These are phyloP conservation scores for Auricularia cornea DNA, from an alignment of 768 basidiomycete species.

Conservation along the genomic window DNA sequence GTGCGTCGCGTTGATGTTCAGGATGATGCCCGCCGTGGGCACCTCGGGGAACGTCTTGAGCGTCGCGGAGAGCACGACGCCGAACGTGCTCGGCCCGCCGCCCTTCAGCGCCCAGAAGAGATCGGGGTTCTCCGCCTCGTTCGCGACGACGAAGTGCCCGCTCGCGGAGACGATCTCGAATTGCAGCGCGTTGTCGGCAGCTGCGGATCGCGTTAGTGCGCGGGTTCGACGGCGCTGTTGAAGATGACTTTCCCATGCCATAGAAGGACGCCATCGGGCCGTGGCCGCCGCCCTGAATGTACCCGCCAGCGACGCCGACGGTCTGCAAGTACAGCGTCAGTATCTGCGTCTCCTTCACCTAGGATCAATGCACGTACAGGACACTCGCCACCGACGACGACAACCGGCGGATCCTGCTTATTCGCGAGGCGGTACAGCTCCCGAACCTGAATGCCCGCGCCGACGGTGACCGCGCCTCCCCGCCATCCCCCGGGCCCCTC, in stretches of 20 bases:
- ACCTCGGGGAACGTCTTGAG: conserved; percentile 22
- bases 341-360: no score
- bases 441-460: conserved; percentile 19
- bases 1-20: not conserved
- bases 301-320: conserved; percentile 25
- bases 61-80: conserved; percentile 29
- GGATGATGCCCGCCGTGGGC: not conserved
- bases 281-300: conserved; percentile 26
- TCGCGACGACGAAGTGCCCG: conserved; percentile 19
- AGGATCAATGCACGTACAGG: no score
- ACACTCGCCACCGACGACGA: conserved; percentile 17
- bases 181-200: conserved; percentile 21
- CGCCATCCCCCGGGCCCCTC: conserved; percentile 9
- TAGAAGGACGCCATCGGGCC: conserved; percentile 14
- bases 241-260: not conserved
- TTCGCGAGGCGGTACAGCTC: conserved; percentile 16
- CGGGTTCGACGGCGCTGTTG: no score
- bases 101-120: conserved; percentile 16
- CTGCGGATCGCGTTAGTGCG: conserved; percentile 6
- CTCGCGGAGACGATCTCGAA: conserved; percentile 24
- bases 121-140: conserved; percentile 18
- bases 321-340: no score
- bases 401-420: conserved; percentile 5
- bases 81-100: conserved; percentile 27
- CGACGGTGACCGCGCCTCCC: conserved; percentile 22